These are phyloP conservation scores for Beta macrorhiza DNA, from an alignment of 179 eudicot genomes.

Conservation along the genomic window DNA sequence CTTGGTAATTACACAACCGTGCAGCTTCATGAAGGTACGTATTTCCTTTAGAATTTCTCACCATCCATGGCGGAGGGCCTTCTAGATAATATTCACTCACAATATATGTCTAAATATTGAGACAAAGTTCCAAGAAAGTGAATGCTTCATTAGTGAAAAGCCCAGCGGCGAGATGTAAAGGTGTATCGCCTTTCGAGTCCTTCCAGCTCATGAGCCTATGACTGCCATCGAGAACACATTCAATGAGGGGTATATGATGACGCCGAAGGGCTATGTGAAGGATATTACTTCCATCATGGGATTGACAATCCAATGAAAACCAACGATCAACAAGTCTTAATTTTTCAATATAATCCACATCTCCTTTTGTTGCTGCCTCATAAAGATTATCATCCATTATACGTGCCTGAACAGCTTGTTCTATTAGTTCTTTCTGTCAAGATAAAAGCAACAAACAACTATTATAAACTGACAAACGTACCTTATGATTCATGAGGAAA, in stretches of 20 bases:
- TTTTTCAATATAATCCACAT: neutral
- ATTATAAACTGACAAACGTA: too few species aligned
- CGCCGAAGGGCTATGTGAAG: neutral
- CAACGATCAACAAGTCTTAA: neutral
- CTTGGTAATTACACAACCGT: neutral
- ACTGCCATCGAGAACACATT: neutral
- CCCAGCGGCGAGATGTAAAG: neutral
- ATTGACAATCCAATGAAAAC: neutral
- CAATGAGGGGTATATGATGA: neutral
- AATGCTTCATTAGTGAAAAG: neutral
- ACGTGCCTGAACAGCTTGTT: neutral
- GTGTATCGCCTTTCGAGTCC: neutral
- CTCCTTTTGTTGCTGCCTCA: neutral
- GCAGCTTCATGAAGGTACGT: neutral
- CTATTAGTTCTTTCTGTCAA: neutral
- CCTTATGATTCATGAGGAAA: too few species aligned
- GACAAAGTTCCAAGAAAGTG: neutral
- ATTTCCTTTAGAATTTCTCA: neutral
- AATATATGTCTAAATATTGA: neutral
- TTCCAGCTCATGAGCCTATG: neutral
- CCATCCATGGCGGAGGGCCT: neutral
- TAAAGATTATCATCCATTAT: neutral
- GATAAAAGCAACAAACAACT: too few species aligned
- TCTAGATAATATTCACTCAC: too few species aligned
- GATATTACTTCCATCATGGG: constrained; percentile 2